phyloP scores from a whole-genome alignment of 169 alveolate species.

The Cystoisospora suis region DNA sequence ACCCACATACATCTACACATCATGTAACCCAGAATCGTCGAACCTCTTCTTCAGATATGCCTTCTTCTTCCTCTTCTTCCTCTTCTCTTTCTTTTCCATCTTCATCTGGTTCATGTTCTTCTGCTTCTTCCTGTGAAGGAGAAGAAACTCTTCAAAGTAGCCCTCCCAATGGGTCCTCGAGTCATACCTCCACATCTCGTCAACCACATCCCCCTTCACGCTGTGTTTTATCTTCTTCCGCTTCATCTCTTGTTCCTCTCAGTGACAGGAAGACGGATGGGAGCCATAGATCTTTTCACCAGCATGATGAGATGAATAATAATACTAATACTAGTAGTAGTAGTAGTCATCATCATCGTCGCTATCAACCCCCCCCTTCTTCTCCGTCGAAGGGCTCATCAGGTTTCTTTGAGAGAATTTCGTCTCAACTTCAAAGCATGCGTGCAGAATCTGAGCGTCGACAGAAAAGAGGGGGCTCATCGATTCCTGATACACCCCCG shows the following conservation, averaged over 20 bases:
- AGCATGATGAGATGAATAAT: too few species aligned
- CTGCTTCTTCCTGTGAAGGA: not conserved
- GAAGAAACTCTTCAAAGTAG: not conserved
- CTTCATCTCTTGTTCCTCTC: too few species aligned
- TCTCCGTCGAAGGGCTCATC: not conserved
- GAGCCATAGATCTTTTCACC: too few species aligned
- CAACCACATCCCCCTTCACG: not conserved
- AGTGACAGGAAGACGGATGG: too few species aligned
- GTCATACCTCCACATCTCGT: too few species aligned
- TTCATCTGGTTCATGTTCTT: not conserved
- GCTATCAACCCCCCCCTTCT: not conserved
- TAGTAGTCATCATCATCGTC: not conserved
- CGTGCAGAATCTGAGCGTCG: slow-evolving; percentile 26
- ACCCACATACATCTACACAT: too few species aligned
- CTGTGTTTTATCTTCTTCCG: not conserved
- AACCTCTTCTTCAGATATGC: not conserved
- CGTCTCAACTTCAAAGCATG: not conserved
- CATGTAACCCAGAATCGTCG: too few species aligned
- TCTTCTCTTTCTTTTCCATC: not conserved
- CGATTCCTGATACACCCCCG: too few species aligned
- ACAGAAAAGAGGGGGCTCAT: too few species aligned
- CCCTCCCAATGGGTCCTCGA: not conserved
- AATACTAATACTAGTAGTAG: too few species aligned
- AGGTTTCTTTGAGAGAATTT: not conserved
- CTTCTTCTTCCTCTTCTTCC: not conserved